Evolutionary conservation across 108 stramenopile species (phyloP).

Genomic region (Aurantiochytrium sp.): DNA sequence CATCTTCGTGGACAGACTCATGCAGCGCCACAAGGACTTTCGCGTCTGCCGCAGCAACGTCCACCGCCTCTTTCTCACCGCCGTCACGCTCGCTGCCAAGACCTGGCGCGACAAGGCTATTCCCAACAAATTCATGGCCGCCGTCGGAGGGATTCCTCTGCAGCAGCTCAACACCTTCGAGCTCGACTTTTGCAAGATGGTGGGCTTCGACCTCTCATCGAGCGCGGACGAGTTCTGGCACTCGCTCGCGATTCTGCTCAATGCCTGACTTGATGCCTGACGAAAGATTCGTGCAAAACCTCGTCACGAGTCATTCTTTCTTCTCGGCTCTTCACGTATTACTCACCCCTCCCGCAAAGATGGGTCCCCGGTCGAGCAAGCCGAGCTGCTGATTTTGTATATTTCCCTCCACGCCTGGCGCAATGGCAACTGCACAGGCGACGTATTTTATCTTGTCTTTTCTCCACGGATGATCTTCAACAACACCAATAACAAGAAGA

Average conservation of each 20-base stretch:
- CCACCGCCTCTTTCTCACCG: neutral
- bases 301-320: neutral
- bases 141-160: neutral
- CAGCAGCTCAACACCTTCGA: neutral
- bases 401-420: no score
- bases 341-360: neutral
- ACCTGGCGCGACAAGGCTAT: neutral
- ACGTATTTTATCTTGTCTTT: neutral
- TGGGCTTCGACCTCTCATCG: neutral
- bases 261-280: neutral
- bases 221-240: neutral
- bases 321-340: neutral
- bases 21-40: neutral
- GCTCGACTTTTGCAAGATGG: neutral
- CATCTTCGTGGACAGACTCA: neutral
- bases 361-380: no score
- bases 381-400: no score
- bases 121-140: conserved; percentile 11
- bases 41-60: neutral
- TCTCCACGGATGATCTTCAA: neutral
- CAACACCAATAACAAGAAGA: neutral
- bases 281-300: neutral
- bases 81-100: neutral
- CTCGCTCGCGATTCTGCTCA: neutral
- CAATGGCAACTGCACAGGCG: no score